These are phyloP conservation scores for Platanus orientalis DNA, from an alignment of 164 flowering plant species.

Conservation along the genomic window DNA sequence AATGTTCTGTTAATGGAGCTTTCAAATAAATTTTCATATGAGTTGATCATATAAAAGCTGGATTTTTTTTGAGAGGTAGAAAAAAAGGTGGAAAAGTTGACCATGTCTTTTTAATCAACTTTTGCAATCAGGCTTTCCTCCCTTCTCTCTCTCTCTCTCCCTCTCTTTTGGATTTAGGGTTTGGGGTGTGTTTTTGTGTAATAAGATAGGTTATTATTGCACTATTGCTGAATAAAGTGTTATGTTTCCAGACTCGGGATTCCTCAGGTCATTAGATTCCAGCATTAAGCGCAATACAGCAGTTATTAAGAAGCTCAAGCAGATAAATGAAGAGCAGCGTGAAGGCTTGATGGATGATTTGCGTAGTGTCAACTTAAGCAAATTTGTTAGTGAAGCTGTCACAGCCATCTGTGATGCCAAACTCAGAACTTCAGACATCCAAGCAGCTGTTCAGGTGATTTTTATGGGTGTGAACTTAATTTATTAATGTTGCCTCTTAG, in stretches of 20 bases:
- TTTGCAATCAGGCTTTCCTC: neutral
- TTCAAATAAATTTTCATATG: neutral
- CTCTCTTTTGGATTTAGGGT: too few species aligned
- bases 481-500: neutral
- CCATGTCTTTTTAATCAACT: neutral
- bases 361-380: constrained; percentile 81
- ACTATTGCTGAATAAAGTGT: neutral
- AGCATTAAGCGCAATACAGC: constrained; percentile 96
- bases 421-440: constrained; percentile 78
- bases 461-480: constrained; percentile 1
- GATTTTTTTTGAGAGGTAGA: too few species aligned
- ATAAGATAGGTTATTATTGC: neutral
- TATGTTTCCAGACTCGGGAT: constrained; percentile 59
- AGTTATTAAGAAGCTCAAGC: constrained; percentile 90
- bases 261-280: constrained; percentile 87
- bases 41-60: neutral
- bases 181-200: neutral
- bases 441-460: constrained; percentile 92
- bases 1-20: too few species aligned
- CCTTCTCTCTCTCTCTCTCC: too few species aligned
- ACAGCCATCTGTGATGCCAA: constrained; percentile 94
- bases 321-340: constrained; percentile 86
- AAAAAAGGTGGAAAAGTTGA: too few species aligned
- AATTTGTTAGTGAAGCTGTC: constrained; percentile 99
- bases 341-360: constrained; percentile 89